Conservation (phyloP, 495 filamentous ascomycete genomes). For the Thermothielavioides terrestris region DNA sequence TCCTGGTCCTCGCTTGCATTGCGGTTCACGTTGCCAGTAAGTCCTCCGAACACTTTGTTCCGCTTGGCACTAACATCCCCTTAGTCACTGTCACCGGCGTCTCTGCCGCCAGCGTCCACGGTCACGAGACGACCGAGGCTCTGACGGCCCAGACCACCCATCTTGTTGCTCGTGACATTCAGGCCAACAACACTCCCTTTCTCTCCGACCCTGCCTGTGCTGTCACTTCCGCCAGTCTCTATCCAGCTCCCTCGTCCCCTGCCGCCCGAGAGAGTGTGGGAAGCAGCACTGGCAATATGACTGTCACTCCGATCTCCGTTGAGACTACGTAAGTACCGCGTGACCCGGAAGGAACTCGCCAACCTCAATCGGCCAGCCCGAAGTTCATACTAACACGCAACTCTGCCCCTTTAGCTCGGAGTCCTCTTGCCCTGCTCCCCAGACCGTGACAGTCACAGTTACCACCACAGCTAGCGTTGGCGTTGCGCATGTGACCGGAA, state of each 20-base stretch:
- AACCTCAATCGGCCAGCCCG: no score
- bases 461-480: neutral
- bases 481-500: neutral
- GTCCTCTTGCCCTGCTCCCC: neutral
- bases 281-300: neutral
- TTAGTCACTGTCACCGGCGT: neutral
- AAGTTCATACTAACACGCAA: neutral
- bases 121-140: neutral
- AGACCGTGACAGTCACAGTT: constrained; percentile 7
- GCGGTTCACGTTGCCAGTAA: neutral
- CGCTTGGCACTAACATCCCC: neutral
- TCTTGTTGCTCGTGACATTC: neutral
- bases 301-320: neutral
- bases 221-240: neutral
- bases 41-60: no score
- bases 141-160: neutral
- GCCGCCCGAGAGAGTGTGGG: neutral
- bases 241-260: neutral
- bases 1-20: neutral
- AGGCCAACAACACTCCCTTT: neutral
- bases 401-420: neutral
- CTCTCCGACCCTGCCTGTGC: neutral
- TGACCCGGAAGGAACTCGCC: neutral
- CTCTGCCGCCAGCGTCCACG: neutral
- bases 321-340: neutral